phyloP scores from a whole-genome alignment of 495 filamentous ascomycete species.

The Ascodesmis nigricans region DNA sequence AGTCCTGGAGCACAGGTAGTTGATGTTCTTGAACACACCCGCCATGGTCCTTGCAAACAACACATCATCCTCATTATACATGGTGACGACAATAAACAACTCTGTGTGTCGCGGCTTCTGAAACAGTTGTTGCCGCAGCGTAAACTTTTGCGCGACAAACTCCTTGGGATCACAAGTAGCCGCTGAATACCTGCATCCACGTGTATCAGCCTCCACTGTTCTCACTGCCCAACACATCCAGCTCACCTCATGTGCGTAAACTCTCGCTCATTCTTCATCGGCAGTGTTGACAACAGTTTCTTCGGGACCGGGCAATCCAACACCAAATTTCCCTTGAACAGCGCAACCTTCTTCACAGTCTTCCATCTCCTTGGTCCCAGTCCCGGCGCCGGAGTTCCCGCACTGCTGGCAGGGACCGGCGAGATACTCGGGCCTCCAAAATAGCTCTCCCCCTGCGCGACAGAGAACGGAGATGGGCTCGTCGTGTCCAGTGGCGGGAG shows the following conservation, averaged over 20 bases:
- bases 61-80: conserved; percentile 98
- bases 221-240: not conserved
- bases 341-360: conserved; percentile 90
- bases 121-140: conserved; percentile 81
- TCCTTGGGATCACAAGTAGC: conserved; percentile 85
- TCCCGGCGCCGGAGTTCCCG: conserved; percentile 30
- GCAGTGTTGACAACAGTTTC: conserved; percentile 60
- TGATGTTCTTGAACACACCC: conserved; percentile 94
- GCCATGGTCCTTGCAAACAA: conserved; percentile 91
- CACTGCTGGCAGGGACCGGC: conserved; percentile 4
- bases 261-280: conserved; percentile 59
- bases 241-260: conserved; percentile 72
- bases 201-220: not conserved
- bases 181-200: conserved; percentile 48
- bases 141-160: conserved; percentile 76
- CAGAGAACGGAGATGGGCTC: conserved; percentile 6
- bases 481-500: conserved; percentile 8
- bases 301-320: conserved; percentile 93
- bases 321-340: conserved; percentile 93
- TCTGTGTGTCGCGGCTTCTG: conserved; percentile 85
- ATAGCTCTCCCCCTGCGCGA: conserved; percentile 9
- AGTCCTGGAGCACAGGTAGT: conserved; percentile 80
- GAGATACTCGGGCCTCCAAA: conserved; percentile 10
- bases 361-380: conserved; percentile 82
- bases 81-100: conserved; percentile 92